Evolutionary conservation across 164 flowering plant species (phyloP).

Genomic region (Magnolia kwangsiensis): DNA sequence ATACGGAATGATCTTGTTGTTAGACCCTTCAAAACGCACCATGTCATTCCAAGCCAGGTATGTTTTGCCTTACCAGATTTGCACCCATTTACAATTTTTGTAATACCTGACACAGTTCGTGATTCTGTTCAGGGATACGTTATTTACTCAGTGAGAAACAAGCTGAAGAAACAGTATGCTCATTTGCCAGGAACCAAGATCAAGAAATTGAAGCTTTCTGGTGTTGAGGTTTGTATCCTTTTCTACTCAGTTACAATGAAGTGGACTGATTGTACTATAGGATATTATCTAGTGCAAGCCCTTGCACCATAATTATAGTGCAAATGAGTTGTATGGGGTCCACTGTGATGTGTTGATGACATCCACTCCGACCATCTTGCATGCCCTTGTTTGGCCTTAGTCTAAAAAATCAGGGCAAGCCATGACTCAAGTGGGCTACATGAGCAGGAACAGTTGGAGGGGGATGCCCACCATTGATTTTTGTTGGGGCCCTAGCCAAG

Average conservation of each 20-base stretch:
- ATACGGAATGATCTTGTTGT: slow-evolving; percentile 85
- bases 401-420: too few relatives aligned
- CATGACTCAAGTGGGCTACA: too few relatives aligned
- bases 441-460: too few relatives aligned
- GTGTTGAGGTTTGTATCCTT: slow-evolving; percentile 67
- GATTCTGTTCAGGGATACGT: slow-evolving; percentile 75
- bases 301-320: too few relatives aligned
- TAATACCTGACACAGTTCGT: not conserved
- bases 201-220: slow-evolving; percentile 85
- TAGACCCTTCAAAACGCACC: slow-evolving; percentile 81
- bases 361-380: too few relatives aligned
- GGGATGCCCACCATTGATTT: too few relatives aligned
- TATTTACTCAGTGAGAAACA: slow-evolving; percentile 73
- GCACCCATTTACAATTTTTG: not conserved
- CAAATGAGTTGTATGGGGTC: too few relatives aligned
- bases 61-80: not conserved
- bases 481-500: too few relatives aligned
- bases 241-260: not conserved
- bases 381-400: too few relatives aligned
- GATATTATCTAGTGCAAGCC: not conserved
- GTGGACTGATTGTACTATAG: not conserved
- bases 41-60: slow-evolving; percentile 98
- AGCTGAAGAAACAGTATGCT: slow-evolving; percentile 76
- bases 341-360: too few relatives aligned
- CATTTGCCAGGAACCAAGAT: slow-evolving; percentile 86